Evolutionary conservation across 345 rosid species (phyloP), one percentile per base, ranked within the genome.

Genomic region (Raphanus sativus): DNA sequence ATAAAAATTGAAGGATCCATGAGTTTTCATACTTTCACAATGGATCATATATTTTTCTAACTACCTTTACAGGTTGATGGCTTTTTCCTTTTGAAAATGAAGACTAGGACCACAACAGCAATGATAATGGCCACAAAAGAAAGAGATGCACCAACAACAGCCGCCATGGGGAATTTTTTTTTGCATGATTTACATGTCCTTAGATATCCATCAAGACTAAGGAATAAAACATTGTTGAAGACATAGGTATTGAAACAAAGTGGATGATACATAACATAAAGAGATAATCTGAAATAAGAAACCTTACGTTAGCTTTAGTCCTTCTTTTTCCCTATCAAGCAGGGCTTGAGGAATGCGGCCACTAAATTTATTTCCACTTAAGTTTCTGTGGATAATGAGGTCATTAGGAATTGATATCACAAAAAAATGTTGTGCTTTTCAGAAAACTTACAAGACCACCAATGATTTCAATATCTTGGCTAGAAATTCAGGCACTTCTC

Each of bases 401-500:
- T 17, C 25, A 52, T 52, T 52, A 52, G 3, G 7, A 52, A 16
- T 16, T 52, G 58, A 2, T 52, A 16, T 16, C 10, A 15, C 58
- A 21, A 52, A 52, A 52, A 52, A 5, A 13, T 52, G 4, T 52
- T 15, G 24, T 16, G 25, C 25, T 6, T 5, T 52, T 52, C 6
- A 52, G 10, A 52, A 52, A 52, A 52, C 58, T 52, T 52, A 52
- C 58, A 52, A 6, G 9, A 15, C 25, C 58, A 52, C 8, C 58
- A 52, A 52, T 52, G 58, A 52, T 48, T 48, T 48, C 58, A 33
- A 33, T 33, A 52, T 52, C 9, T 52, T 52, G 25, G 58, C 58
- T 52, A 52, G 58, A 52, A 52, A 52, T 52, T 52, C 58, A 52
- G 58, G 58, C 58, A 52, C 58, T 52, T 52, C 58, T 52, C 58